phyloP scores from a whole-genome alignment of 345 rosid genomes.

The Populus pruinosa region DNA sequence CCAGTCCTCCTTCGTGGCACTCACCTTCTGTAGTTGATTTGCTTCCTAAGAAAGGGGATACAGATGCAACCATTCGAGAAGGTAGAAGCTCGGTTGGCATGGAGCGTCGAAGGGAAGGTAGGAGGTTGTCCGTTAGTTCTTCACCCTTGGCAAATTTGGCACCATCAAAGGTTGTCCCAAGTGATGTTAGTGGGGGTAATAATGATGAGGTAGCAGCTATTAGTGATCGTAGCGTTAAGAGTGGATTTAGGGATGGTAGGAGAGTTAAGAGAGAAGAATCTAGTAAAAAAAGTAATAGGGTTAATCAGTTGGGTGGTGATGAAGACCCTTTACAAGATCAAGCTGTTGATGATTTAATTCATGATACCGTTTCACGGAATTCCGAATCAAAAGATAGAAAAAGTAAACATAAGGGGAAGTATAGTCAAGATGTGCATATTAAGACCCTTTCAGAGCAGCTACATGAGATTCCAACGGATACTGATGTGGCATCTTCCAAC shows the following conservation, averaged over 20 bases:
- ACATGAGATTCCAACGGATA: slow-evolving; percentile 52
- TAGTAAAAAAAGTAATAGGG: slow-evolving; percentile 44
- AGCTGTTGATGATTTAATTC: slow-evolving; percentile 37
- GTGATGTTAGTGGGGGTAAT: slow-evolving; percentile 28
- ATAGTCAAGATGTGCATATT: slow-evolving; percentile 32
- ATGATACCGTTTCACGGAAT: slow-evolving; percentile 43
- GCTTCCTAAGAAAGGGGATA: slow-evolving; percentile 53
- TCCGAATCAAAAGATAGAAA: slow-evolving; percentile 47
- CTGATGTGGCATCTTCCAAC: slow-evolving; percentile 67
- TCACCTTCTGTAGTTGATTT: slow-evolving; percentile 70
- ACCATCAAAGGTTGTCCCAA: slow-evolving; percentile 60
- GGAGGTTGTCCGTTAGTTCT: slow-evolving; percentile 59
- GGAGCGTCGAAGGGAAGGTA: slow-evolving; percentile 48
- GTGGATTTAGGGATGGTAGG: slow-evolving; percentile 52
- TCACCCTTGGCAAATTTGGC: slow-evolving; percentile 49
- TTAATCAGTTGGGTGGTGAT: slow-evolving; percentile 34
- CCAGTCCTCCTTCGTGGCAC: slow-evolving; percentile 82
- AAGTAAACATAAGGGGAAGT: slow-evolving; percentile 53
- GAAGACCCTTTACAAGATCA: slow-evolving; percentile 35
- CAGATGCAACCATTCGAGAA: slow-evolving; percentile 37
- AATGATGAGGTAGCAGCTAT: slow-evolving; percentile 26
- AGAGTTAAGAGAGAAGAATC: slow-evolving; percentile 69
- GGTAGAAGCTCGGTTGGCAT: slow-evolving; percentile 63
- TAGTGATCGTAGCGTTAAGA: slow-evolving; percentile 52
- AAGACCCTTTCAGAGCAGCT: slow-evolving; percentile 76